Base-by-base conservation (phyloP, 805 yeast genomes). In the Millerozyma acaciae region DNA sequence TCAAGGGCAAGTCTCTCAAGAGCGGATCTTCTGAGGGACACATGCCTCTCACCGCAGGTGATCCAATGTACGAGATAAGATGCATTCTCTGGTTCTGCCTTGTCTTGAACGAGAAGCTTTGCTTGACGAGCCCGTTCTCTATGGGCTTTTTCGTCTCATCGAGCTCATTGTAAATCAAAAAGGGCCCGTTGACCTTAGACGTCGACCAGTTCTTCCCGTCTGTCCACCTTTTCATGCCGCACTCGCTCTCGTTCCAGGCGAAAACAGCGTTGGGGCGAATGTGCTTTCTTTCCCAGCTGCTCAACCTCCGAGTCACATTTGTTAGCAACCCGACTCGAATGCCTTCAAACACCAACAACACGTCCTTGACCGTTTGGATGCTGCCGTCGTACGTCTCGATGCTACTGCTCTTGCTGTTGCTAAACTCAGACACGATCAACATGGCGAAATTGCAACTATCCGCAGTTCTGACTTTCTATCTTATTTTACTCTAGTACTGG, bases 161-260 rank as follows among this genome's bases (percentile, higher is more conserved):
- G 65, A 79, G 70, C 50, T 82, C 87, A 33, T 74, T 69, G 53
- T 80, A 80, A 3, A 76, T 71, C 15, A 45, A 31, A 22, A 45
- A 45, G 16, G 44, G 46, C 2, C 45, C 44, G 24, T 37, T 30
- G 1, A 83, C 87, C 38, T 87, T 66, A 1, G 84, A 76, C 2
- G 88, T 84, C 38, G 77, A 68, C 89, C 90, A 82, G 21, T 72
- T 67, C 41, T 73, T 72, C 13, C 89, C 86, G 48, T 82, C 90
- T 1, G 89, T 82, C 89, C 90, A 82, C 18, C 89, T 60, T 41
- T 77, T 72, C 78, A 83, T 80, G 12, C 78, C 82, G 26, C 84
- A 76, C 44, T 76, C 80, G 9, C 69, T 62, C 50, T 82, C 89
- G 50, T 77, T 80, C 88, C 88, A 82, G 6, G 80, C 73, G 45